A percentile compares a stretch with the other conserved stretches of the same genome.
phyloP scores from a whole-genome alignment of 352 stramenopile species.

The Phytophthora europaea region DNA sequence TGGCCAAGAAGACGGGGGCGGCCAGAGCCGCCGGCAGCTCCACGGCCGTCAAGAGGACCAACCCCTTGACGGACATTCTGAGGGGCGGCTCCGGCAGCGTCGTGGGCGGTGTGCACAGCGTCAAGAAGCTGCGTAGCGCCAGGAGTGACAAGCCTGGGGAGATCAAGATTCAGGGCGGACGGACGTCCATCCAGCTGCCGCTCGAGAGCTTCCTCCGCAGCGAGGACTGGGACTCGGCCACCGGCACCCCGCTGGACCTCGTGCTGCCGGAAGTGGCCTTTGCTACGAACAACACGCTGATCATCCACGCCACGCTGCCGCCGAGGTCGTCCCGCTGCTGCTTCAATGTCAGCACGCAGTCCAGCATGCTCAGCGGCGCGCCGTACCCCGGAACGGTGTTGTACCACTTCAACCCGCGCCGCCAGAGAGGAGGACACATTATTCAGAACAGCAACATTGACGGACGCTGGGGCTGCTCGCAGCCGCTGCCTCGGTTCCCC shows the following conservation, averaged over 20 bases:
- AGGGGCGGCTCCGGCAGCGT: slow-evolving; percentile 76
- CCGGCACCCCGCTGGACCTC: slow-evolving; percentile 62
- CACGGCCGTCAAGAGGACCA: slow-evolving; percentile 71
- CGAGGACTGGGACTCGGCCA: slow-evolving; percentile 87
- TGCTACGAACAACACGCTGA: slow-evolving; percentile 87
- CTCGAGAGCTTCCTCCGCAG: slow-evolving; percentile 80
- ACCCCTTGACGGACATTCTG: slow-evolving; percentile 82
- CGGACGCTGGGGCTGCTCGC: slow-evolving; percentile 75
- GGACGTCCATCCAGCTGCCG: slow-evolving; percentile 80
- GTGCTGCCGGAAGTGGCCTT: slow-evolving; percentile 82
- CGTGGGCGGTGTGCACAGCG: slow-evolving; percentile 63
- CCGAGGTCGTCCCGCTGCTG: slow-evolving; percentile 71
- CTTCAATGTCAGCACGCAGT: slow-evolving; percentile 83
- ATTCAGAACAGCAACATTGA: slow-evolving; percentile 90
- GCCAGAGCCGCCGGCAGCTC: slow-evolving; percentile 17
- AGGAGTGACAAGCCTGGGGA: slow-evolving; percentile 82
- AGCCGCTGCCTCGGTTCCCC: slow-evolving; percentile 71
- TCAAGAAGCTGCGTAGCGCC: slow-evolving; percentile 72
- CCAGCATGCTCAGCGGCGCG: slow-evolving; percentile 73
- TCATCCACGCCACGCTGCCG: slow-evolving; percentile 82
- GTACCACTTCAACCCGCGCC: slow-evolving; percentile 85
- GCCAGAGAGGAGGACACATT: slow-evolving; percentile 69
- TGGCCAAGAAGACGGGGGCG: slow-evolving; percentile 74
- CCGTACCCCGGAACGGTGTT: slow-evolving; percentile 82
- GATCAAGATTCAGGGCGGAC: slow-evolving; percentile 81